phyloP scores from a whole-genome alignment of 2,329 filamentous ascomycete species.

The Ophiostoma australiae region DNA sequence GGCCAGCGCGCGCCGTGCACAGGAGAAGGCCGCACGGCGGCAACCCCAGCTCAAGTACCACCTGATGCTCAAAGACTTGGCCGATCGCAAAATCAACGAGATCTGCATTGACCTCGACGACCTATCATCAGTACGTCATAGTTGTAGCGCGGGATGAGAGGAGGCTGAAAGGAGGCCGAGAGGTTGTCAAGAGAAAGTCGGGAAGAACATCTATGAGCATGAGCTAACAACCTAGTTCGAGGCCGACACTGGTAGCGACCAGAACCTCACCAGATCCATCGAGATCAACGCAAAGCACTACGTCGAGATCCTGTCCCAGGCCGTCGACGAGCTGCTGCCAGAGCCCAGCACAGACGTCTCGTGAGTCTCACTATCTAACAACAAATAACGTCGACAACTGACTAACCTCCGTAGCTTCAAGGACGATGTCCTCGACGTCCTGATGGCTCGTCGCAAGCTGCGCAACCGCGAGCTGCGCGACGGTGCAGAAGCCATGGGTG shows the following conservation, averaged over 20 bases:
- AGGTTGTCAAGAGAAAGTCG: no score
- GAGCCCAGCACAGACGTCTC: constrained; percentile 70
- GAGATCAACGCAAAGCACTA: constrained; percentile 93
- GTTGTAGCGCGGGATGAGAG: constrained; percentile 29
- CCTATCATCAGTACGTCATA: constrained; percentile 45
- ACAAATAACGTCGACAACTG: constrained; percentile 33
- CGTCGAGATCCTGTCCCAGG: constrained; percentile 82
- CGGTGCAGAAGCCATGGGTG: constrained; percentile 59
- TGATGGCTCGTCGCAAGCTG: constrained; percentile 85
- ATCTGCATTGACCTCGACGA: constrained; percentile 88
- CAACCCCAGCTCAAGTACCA: constrained; percentile 79
- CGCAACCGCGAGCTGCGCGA: constrained; percentile 73
- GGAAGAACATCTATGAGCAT: not conserved
- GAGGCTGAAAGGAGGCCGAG: constrained; percentile 46
- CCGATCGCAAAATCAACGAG: constrained; percentile 71
- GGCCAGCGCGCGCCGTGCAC: constrained; percentile 46
- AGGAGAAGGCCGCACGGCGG: constrained; percentile 46
- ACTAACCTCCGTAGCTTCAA: constrained; percentile 62
- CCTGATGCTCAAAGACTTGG: constrained; percentile 78
- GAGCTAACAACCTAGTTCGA: constrained; percentile 58
- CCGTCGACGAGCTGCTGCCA: constrained; percentile 83
- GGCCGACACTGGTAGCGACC: constrained; percentile 59
- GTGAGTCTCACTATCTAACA: constrained; percentile 29
- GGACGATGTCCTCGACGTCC: constrained; percentile 92
- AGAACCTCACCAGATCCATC: constrained; percentile 75